Percentiles rank a stretch among this genome's conserved stretches.
These are phyloP conservation scores for Aegilops longissima DNA, from an alignment of 176 grass and related monocot genomes.

Conservation along the genomic window DNA sequence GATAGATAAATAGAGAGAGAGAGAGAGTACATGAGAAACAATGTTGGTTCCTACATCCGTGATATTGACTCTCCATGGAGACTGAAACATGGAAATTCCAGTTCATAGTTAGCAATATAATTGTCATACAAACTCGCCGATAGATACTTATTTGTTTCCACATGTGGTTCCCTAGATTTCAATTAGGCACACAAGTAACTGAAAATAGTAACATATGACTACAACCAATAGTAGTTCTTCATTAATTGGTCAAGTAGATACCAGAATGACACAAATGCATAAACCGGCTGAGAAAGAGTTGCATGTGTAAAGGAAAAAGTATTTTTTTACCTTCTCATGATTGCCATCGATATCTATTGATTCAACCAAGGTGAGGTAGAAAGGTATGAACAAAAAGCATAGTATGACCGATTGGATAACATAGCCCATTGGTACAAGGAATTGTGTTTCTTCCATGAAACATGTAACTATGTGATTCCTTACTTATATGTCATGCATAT, in stretches of 20 bases:
- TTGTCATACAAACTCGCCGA: neutral
- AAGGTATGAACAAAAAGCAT: neutral
- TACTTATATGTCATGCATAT: neutral
- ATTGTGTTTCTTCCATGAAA: neutral
- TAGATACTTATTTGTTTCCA: no score
- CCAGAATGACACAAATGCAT: neutral
- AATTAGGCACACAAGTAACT: no score
- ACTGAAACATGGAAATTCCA: neutral
- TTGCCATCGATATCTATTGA: neutral
- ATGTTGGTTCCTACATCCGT: neutral
- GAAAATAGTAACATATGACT: no score
- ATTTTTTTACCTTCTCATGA: neutral
- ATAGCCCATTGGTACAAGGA: neutral
- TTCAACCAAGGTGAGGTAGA: neutral
- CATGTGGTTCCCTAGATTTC: no score
- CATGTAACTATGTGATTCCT: neutral
- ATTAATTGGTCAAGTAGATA: neutral
- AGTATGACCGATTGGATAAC: neutral
- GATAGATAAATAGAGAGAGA: neutral
- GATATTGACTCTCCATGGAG: neutral
- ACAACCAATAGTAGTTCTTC: neutral
- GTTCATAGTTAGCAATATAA: neutral
- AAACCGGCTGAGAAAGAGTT: neutral
- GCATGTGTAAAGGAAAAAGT: neutral
- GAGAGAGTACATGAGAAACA: neutral